Conservation (phyloP, 1,284 basidiomycete genomes). For the Vanrija pseudolonga region DNA sequence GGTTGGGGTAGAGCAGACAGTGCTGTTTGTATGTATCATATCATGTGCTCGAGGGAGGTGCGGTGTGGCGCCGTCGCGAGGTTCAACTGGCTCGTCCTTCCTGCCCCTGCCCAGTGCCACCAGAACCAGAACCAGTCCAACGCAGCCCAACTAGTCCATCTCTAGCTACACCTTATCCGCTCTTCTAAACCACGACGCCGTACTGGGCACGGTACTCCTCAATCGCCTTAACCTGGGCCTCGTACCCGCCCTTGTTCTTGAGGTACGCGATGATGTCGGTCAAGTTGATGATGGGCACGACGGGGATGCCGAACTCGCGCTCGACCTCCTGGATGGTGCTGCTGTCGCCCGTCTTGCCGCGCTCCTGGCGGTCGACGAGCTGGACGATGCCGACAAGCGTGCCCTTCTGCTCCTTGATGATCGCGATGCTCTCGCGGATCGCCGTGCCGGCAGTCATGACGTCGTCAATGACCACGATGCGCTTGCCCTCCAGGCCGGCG, state of each 20-base stretch:
- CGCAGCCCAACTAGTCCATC: too few relatives aligned
- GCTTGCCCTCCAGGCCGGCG: slow-evolving; percentile 71
- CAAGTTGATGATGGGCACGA: slow-evolving; percentile 75
- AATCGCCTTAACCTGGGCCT: slow-evolving; percentile 70
- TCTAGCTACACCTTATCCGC: neutral
- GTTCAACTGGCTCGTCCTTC: too few relatives aligned
- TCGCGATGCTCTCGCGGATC: slow-evolving; percentile 72
- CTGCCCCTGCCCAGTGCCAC: neutral
- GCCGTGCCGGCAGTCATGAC: slow-evolving; percentile 97
- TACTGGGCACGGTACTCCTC: slow-evolving; percentile 74
- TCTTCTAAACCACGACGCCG: slow-evolving; percentile 52
- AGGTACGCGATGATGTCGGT: slow-evolving; percentile 82
- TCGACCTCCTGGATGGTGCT: slow-evolving; percentile 86
- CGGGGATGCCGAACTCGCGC: slow-evolving; percentile 62
- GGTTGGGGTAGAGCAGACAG: too few relatives aligned
- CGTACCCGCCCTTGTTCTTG: slow-evolving; percentile 60
- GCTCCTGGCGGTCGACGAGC: slow-evolving; percentile 85
- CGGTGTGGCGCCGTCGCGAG: neutral
- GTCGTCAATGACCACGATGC: slow-evolving; percentile 89
- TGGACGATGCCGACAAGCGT: slow-evolving; percentile 90
- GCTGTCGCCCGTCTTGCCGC: slow-evolving; percentile 56
- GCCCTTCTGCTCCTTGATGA: slow-evolving; percentile 60
- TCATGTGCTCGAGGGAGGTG: neutral
- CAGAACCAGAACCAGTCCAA: too few relatives aligned
- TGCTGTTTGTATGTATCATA: neutral